Base-by-base conservation (phyloP, 1,284 basidiomycete species). In the Ustilago nuda region DNA sequence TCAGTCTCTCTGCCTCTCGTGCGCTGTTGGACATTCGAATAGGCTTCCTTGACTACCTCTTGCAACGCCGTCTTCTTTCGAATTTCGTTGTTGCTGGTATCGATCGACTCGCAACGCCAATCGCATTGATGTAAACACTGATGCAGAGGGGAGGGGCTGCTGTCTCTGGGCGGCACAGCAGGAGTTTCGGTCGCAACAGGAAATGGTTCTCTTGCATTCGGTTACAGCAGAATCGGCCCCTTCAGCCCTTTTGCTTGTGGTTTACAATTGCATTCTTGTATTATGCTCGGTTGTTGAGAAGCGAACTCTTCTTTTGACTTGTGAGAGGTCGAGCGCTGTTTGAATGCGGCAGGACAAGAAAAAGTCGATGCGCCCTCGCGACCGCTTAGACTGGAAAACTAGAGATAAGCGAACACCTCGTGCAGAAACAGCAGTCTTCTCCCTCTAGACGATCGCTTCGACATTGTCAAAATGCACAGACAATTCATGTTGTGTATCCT, bases 391-490 rank as follows among this genome's bases (percentile, higher is more conserved):
- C 17, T 30, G 4, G 33, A 54, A 35, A 1, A 39, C 52, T 19
- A 19, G 33, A 55, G 53, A 55, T 55, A 55, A 55, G 36, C 53
- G 37, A 55, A 41, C 36, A 53, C 27, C 23, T 50, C 27, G 23
- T 50, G 48, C 48, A 50, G 27, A 4, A 11, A 11, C 11, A 39
- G 9, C 48, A 32, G 9, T 50, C 27, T 30, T 32, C 48, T 50
- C 8, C 53, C 53, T 8, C 36, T 19, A 45, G 7, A 19, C 17
- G 19, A 8, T 55, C 35, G 12, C 36, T 32, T 8, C 45, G 36
- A 35, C 52, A 19, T 6, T 27, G 23, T 27, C 23, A 27, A 27
- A 27, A 27, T 27, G 23, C 23, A 27, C 23, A 27, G 23, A 27
- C 23, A 27, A 27, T 27, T 27, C 23, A 27, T 27, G 23, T 27